A percentile compares a stretch with the other conserved stretches of the same genome.
These are phyloP conservation scores for Cercospora berteroae DNA, from an alignment of 2,329 filamentous ascomycete genomes.

Conservation along the genomic window DNA sequence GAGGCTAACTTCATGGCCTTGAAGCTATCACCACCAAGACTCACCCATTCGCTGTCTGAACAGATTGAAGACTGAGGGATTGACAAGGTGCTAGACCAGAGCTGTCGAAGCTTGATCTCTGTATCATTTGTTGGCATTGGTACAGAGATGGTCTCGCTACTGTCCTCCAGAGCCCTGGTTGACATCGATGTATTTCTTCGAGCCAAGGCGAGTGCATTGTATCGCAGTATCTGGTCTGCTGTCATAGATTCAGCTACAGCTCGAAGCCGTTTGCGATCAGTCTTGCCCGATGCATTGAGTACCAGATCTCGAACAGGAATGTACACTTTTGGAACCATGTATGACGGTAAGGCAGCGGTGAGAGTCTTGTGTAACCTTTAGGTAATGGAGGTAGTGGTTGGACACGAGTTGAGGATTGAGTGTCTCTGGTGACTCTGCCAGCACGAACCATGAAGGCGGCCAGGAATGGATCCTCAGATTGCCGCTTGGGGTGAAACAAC, in stretches of 20 bases:
- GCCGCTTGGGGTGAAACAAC: neutral
- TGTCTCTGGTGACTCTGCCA: neutral
- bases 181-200: neutral
- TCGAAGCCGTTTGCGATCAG: neutral
- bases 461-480: neutral
- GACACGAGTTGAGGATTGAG: neutral
- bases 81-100: neutral
- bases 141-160: neutral
- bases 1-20: neutral
- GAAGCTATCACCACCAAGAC: neutral
- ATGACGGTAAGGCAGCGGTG: neutral
- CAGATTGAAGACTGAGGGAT: neutral
- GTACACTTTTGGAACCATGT: neutral
- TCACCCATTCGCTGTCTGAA: neutral
- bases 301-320: neutral
- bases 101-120: neutral
- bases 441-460: neutral
- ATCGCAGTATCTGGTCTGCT: neutral
- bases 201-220: neutral
- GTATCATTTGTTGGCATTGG: neutral
- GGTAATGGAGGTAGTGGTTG: neutral
- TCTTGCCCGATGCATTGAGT: neutral
- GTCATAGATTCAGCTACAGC: neutral
- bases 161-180: neutral
- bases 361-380: neutral